phyloP scores from a whole-genome alignment of 192 early-diverging fungal genomes.

The Diversispora epigaea region DNA sequence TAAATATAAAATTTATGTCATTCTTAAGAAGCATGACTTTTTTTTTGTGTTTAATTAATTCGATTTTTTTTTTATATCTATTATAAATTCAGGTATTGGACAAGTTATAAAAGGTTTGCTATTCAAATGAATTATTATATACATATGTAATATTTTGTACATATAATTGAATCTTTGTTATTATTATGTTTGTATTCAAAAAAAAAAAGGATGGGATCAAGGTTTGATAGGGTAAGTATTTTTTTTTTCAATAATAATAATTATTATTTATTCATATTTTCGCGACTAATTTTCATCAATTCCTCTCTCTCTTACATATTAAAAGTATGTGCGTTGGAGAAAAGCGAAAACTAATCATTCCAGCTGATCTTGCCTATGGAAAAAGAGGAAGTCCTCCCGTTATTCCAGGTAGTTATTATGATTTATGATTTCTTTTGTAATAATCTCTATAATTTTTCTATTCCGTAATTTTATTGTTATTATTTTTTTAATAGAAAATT shows the following conservation, averaged over 20 bases:
- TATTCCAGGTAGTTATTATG: slow-evolving; percentile 43
- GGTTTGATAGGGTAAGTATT: slow-evolving; percentile 53
- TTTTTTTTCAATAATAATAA: background rate
- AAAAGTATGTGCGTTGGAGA: slow-evolving; percentile 80
- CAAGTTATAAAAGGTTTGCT: slow-evolving; percentile 71
- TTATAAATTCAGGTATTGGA: slow-evolving; percentile 36
- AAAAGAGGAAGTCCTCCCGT: slow-evolving; percentile 46
- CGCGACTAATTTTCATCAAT: too few species aligned
- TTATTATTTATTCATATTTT: background rate
- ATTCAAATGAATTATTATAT: slow-evolving; percentile 8
- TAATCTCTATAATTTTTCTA: background rate
- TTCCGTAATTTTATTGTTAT: background rate
- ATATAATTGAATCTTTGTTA: slow-evolving; percentile 1
- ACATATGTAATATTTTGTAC: background rate
- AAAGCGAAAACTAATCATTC: slow-evolving; percentile 73
- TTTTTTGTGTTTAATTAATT: background rate
- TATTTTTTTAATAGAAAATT: slow-evolving; percentile 18
- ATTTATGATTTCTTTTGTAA: background rate
- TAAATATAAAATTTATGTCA: background rate
- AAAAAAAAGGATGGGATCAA: slow-evolving; percentile 64
- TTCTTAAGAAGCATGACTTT: too few species aligned
- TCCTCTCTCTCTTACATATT: too few species aligned
- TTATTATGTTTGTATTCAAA: slow-evolving; percentile 8
- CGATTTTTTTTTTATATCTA: background rate
- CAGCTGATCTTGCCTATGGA: slow-evolving; percentile 61